Conservation (phyloP, 1,284 basidiomycete species). For the Ustanciosporium gigantosporum region DNA sequence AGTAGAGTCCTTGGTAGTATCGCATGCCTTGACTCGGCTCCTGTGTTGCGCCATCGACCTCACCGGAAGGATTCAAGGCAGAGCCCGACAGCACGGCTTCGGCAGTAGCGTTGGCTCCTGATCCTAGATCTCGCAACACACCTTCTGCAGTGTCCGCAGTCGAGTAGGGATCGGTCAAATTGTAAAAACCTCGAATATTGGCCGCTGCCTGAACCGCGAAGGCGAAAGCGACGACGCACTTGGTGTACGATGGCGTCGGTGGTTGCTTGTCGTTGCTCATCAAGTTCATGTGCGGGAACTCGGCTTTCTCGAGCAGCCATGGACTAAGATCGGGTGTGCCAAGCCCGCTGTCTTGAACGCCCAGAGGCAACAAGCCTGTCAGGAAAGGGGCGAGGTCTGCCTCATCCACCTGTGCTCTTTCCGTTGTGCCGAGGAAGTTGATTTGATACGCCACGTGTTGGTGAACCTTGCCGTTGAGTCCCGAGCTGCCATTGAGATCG, state of each 20-base stretch:
- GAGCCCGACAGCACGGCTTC: no score
- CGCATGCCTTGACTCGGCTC: conserved; percentile 6
- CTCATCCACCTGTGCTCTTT: conserved; percentile 23
- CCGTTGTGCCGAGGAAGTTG: conserved; percentile 30
- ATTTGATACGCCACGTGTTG: conserved; percentile 28
- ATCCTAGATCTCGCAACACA: conserved; percentile 18
- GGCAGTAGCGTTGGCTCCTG: not conserved
- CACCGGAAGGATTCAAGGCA: no score
- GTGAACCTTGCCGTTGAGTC: not conserved
- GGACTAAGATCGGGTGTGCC: conserved; percentile 22
- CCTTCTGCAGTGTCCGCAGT: conserved; percentile 12
- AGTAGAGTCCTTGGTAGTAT: conserved; percentile 44
- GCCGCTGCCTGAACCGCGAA: conserved; percentile 12
- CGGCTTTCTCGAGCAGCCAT: conserved; percentile 20
- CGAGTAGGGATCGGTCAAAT: conserved; percentile 30
- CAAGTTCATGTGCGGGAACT: conserved; percentile 18
- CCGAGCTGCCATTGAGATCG: no score
- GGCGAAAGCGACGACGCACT: conserved; percentile 14
- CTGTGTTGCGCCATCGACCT: not conserved
- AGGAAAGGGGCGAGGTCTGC: conserved; percentile 24
- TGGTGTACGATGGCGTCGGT: conserved; percentile 5
- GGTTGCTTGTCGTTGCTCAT: conserved; percentile 7
- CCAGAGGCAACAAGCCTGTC: conserved; percentile 9
- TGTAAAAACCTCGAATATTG: conserved; percentile 18
- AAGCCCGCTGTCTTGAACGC: conserved; percentile 9